Conservation (phyloP, 345 rosid species). For the Brassica juncea region DNA sequence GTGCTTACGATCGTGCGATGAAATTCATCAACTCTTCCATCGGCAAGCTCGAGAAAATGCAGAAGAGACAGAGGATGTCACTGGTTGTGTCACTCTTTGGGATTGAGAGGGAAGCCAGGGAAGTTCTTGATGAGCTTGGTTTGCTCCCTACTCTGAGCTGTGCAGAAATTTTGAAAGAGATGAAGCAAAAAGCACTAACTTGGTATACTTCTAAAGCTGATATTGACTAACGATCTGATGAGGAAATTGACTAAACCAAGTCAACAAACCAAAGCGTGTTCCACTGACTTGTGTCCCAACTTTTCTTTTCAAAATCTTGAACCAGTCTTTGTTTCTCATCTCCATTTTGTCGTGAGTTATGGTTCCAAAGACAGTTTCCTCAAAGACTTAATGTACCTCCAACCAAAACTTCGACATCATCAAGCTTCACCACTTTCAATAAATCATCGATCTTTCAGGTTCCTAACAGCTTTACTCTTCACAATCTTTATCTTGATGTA, state of each 20-base stretch:
- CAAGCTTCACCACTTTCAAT: constrained; percentile 4
- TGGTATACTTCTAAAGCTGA: neutral
- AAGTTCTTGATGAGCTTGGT: neutral
- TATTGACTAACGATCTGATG: neutral
- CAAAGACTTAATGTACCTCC: neutral
- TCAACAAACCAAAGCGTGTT: constrained; percentile 30
- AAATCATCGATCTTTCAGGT: neutral
- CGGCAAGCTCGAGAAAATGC: too few species aligned
- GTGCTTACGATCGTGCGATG: too few species aligned
- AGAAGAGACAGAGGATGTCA: too few species aligned
- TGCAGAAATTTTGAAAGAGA: too few species aligned
- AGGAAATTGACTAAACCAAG: constrained; percentile 7
- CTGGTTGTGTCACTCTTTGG: too few species aligned
- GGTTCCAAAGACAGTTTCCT: constrained; percentile 12
- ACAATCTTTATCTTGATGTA: constrained; percentile 20
- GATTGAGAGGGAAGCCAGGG: too few species aligned
- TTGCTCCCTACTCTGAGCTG: too few species aligned
- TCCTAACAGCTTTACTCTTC: neutral
- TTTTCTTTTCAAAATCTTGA: constrained; percentile 19
- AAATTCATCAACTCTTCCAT: too few species aligned
- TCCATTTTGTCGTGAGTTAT: neutral
- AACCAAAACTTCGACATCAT: neutral
- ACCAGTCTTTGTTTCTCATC: constrained; percentile 27
- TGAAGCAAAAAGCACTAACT: too few species aligned
- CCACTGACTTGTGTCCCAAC: constrained; percentile 36